phyloP scores from a whole-genome alignment of 768 basidiomycete genomes.

The Cubamyces sp. region DNA sequence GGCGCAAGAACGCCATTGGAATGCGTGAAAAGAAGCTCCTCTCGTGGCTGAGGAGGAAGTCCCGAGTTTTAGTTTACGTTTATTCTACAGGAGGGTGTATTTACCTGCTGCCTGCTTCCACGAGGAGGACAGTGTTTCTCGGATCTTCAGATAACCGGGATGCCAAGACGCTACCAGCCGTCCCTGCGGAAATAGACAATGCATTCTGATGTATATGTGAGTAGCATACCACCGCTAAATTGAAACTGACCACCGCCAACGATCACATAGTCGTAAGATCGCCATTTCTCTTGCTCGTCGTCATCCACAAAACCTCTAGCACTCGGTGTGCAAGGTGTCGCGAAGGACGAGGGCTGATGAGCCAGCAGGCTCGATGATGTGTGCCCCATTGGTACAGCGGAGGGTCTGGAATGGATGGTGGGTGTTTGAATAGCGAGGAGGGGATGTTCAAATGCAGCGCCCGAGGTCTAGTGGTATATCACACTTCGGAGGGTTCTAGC shows the following conservation, averaged over 20 bases:
- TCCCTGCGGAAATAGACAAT: slow-evolving; percentile 41
- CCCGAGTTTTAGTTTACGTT: no score
- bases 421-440: no score
- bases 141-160: slow-evolving; percentile 59
- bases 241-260: not conserved
- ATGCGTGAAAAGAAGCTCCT: slow-evolving; percentile 23
- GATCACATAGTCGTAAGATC: not conserved
- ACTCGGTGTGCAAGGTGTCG: not conserved
- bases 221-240: not conserved
- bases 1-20: slow-evolving; percentile 26
- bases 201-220: not conserved
- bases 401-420: no score
- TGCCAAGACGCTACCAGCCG: slow-evolving; percentile 62
- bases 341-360: not conserved
- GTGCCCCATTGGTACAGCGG: slow-evolving; percentile 4
- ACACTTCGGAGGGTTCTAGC: no score
- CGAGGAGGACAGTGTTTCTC: slow-evolving; percentile 50
- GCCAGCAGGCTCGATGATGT: not conserved
- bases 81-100: no score
- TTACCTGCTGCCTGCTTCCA: slow-evolving; percentile 67
- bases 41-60: slow-evolving; percentile 16
- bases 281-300: not conserved
- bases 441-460: no score
- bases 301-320: slow-evolving; percentile 2
- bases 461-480: no score